A percentile compares a stretch with the other conserved stretches of the same genome.
These are phyloP conservation scores for Zelonia costaricensis DNA, from an alignment of 208 protist species.

Conservation along the genomic window DNA sequence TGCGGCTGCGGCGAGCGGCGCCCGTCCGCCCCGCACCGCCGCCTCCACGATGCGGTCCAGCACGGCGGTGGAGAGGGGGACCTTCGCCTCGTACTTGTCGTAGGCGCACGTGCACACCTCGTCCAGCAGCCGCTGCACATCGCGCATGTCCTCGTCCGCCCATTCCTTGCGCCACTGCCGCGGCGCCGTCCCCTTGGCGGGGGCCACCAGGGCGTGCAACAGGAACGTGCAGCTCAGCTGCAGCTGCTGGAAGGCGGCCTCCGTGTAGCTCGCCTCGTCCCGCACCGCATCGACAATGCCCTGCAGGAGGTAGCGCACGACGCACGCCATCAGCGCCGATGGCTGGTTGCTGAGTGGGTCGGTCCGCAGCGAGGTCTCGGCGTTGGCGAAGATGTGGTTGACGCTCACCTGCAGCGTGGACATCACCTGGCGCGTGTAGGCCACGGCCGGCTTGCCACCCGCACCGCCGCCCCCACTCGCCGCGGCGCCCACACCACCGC, in stretches of 20 bases:
- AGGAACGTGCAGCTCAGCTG: slow-evolving; percentile 77
- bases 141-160: slow-evolving; percentile 31
- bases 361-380: slow-evolving; percentile 37
- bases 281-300: slow-evolving; percentile 69
- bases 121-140: slow-evolving; percentile 59
- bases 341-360: slow-evolving; percentile 37
- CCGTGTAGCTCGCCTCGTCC: slow-evolving; percentile 29
- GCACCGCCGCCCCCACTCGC: slow-evolving; percentile 11
- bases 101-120: slow-evolving; percentile 76
- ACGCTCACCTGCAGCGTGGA: slow-evolving; percentile 66
- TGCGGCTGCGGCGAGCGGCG: slow-evolving; percentile 7
- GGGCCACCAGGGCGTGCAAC: slow-evolving; percentile 53
- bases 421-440: slow-evolving; percentile 58
- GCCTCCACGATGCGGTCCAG: slow-evolving; percentile 62
- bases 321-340: slow-evolving; percentile 39
- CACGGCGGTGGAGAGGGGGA: slow-evolving; percentile 54
- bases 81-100: slow-evolving; percentile 68
- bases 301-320: slow-evolving; percentile 70
- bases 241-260: slow-evolving; percentile 53
- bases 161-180: slow-evolving; percentile 58
- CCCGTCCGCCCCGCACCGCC: slow-evolving; percentile 13
- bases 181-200: slow-evolving; percentile 42
- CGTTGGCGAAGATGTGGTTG: slow-evolving; percentile 67
- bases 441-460: slow-evolving; percentile 17
- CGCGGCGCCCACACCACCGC: background rate